Conservation (phyloP, 345 rosid genomes). For the Theobroma cacao region DNA sequence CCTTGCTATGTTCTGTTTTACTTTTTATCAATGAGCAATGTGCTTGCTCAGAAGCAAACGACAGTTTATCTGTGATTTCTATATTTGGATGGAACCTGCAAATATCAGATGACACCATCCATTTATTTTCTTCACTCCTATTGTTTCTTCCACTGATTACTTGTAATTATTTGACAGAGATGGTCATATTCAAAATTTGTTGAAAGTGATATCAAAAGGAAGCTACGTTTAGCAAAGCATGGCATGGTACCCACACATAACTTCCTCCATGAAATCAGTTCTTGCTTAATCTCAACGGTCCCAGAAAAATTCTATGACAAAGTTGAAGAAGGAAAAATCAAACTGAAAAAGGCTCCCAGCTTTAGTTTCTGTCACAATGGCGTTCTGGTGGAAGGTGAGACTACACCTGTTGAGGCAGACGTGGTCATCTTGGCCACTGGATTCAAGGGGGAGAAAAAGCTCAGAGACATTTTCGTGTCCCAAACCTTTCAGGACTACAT, state of each 20-base stretch:
- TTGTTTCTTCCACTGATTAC: neutral
- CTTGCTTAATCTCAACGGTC: constrained; percentile 16
- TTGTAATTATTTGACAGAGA: constrained; percentile 17
- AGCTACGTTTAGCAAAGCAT: constrained; percentile 21
- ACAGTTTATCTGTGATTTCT: no score
- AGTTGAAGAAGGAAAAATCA: constrained; percentile 31
- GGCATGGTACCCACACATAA: constrained; percentile 30
- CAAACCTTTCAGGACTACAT: constrained; percentile 24
- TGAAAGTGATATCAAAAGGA: constrained; percentile 25
- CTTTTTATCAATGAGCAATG: neutral
- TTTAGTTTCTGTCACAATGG: constrained; percentile 28
- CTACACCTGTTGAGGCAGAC: constrained; percentile 21
- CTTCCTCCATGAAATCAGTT: constrained; percentile 20
- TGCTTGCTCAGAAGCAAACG: no score
- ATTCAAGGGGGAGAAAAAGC: constrained; percentile 29
- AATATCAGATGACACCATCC: no score
- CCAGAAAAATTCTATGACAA: constrained; percentile 29
- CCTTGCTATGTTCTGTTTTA: neutral
- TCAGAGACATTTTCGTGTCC: constrained; percentile 28
- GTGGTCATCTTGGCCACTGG: constrained; percentile 33
- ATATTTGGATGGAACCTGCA: no score
- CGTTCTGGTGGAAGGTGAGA: constrained; percentile 11
- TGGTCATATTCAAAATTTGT: constrained; percentile 31
- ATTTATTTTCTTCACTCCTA: neutral
- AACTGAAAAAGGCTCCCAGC: constrained; percentile 19